Evolutionary conservation across 1,284 basidiomycete genomes (phyloP).

Genomic region (Irpex sp.): DNA sequence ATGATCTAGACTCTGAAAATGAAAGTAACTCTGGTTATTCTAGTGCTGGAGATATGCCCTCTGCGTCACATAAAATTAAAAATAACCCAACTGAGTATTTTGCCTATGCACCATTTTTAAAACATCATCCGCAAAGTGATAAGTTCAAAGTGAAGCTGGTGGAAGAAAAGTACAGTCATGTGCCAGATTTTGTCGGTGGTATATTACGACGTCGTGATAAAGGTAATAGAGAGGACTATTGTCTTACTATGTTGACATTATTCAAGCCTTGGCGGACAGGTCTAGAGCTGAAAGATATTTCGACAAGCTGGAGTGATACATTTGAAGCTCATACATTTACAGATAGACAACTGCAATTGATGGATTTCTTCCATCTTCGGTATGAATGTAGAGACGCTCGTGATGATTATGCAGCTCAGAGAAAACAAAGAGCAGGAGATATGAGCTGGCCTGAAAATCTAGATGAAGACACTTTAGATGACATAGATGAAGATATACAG

Average conservation of each 20-base stretch:
- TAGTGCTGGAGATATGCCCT: background rate
- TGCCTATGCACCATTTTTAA: constrained; percentile 2
- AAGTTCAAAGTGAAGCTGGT: constrained; percentile 11
- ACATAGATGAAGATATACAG: background rate
- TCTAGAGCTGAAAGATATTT: constrained; percentile 9
- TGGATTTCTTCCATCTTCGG: constrained; percentile 18
- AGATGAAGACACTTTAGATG: background rate
- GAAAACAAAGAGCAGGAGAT: constrained; percentile 2
- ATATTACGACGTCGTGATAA: constrained; percentile 16
- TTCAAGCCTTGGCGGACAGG: constrained; percentile 10
- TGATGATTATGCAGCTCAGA: constrained; percentile 19
- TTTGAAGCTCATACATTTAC: constrained; percentile 14
- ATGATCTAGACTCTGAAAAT: no score
- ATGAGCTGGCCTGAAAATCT: background rate
- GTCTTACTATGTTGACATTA: constrained; percentile 9
- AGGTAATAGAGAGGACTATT: constrained; percentile 21
- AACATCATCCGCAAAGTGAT: constrained; percentile 11
- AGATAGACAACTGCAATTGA: constrained; percentile 9
- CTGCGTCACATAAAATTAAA: background rate
- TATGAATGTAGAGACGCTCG: constrained; percentile 25
- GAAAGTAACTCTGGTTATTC: no score
- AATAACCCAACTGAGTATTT: background rate
- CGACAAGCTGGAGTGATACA: constrained; percentile 13
- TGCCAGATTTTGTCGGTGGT: constrained; percentile 16
- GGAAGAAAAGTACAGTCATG: constrained; percentile 1